phyloP scores from a whole-genome alignment of 148 eudicot species.

The Rhododendron molle region DNA sequence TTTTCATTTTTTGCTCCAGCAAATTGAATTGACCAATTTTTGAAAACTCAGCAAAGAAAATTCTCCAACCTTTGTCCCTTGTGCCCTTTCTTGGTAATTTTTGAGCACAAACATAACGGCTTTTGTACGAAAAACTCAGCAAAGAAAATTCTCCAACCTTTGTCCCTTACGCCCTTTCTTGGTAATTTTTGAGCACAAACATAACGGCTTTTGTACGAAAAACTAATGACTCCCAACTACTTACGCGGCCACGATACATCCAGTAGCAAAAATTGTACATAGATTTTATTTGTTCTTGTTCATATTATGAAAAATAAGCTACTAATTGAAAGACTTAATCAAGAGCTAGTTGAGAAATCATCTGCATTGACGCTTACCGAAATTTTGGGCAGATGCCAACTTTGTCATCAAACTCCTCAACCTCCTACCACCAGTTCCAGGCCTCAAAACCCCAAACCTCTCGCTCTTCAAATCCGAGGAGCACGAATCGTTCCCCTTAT shows the following conservation, averaged over 20 bases:
- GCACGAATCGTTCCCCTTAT: slow-evolving; percentile 7
- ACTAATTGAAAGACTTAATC: background rate
- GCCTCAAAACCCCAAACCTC: slow-evolving; percentile 55
- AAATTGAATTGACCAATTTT: too few relatives aligned
- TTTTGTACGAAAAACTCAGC: background rate
- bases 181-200: background rate
- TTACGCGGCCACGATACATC: background rate
- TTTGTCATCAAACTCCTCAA: slow-evolving; percentile 48
- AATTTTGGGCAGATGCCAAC: slow-evolving; percentile 32
- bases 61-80: background rate
- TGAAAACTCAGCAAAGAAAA: background rate
- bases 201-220: background rate
- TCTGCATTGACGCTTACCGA: slow-evolving; percentile 51
- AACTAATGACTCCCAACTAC: background rate
- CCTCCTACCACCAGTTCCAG: slow-evolving; percentile 64
- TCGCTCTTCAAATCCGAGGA: slow-evolving; percentile 38
- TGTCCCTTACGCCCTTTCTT: background rate
- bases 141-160: background rate
- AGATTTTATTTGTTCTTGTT: background rate
- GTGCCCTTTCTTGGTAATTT: background rate
- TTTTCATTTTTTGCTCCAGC: too few relatives aligned
- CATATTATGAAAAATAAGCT: background rate
- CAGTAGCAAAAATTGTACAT: background rate
- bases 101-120: background rate
- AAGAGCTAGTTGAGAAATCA: slow-evolving; percentile 20